Conservation (phyloP, 768 basidiomycete species). For the Saitozyma podzolica region DNA sequence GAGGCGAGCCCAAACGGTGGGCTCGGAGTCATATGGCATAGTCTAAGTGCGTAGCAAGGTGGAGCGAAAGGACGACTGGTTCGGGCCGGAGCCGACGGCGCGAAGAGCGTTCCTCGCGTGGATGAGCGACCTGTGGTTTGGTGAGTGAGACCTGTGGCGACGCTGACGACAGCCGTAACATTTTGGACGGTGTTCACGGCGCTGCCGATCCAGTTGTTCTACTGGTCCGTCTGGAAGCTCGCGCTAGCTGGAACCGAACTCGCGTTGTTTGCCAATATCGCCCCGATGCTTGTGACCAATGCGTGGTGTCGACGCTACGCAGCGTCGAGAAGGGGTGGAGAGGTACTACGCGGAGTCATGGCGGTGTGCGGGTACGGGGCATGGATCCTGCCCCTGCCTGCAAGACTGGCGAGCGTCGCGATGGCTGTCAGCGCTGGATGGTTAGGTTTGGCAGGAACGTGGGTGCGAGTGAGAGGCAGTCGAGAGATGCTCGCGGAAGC, state of each 20-base stretch:
- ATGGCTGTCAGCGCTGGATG: conserved; percentile 60
- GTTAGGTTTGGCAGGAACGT: conserved; percentile 60
- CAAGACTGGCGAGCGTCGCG: conserved; percentile 61
- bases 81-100: background rate
- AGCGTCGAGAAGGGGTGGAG: too few species aligned
- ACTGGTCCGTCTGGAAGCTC: conserved; percentile 89
- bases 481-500: conserved; percentile 38
- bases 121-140: conserved; percentile 46
- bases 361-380: too few species aligned
- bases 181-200: conserved; percentile 83
- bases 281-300: conserved; percentile 65
- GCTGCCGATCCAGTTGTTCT: conserved; percentile 77
- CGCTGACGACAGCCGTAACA: conserved; percentile 16
- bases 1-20: too few species aligned
- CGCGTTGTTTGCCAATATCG: conserved; percentile 68
- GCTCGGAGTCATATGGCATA: too few species aligned
- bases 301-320: too few species aligned
- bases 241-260: conserved; percentile 74
- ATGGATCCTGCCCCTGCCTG: too few species aligned
- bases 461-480: conserved; percentile 57
- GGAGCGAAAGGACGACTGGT: too few species aligned
- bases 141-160: conserved; percentile 17
- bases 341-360: too few species aligned
- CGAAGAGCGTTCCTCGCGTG: conserved; percentile 21
- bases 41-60: too few species aligned